phyloP scores from a whole-genome alignment of 192 early-diverging fungal species.

The Pilaira anomala region DNA sequence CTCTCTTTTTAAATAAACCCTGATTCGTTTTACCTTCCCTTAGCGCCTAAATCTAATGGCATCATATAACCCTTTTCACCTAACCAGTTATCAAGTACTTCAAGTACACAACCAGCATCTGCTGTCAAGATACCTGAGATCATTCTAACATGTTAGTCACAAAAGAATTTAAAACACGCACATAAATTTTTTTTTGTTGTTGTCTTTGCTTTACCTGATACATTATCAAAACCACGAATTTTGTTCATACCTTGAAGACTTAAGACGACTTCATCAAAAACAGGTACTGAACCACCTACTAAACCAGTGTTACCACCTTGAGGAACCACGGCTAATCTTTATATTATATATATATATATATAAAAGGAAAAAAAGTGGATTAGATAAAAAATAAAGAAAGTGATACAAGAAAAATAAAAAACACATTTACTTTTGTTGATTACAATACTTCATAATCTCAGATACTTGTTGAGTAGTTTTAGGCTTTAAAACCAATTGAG shows the following conservation, averaged over 20 bases:
- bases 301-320: constrained; percentile 99
- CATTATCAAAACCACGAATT: constrained; percentile 68
- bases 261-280: constrained; percentile 94
- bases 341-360: too few relatives aligned
- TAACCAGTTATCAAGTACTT: constrained; percentile 83
- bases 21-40: constrained; percentile 62
- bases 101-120: constrained; percentile 92
- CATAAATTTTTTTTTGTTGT: too few relatives aligned
- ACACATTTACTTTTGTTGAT: constrained; percentile 49
- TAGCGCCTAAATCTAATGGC: constrained; percentile 90
- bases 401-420: too few relatives aligned
- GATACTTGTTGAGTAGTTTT: constrained; percentile 83
- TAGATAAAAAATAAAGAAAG: constrained; percentile 5
- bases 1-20: too few relatives aligned
- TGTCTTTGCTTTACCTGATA: constrained; percentile 56
- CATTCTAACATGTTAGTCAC: too few relatives aligned
- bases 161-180: too few relatives aligned
- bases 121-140: constrained; percentile 74
- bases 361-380: background rate
- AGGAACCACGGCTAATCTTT: constrained; percentile 84
- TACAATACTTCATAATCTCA: constrained; percentile 83
- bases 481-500: constrained; percentile 80
- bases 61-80: constrained; percentile 83
- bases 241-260: constrained; percentile 76
- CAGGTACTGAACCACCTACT: constrained; percentile 92